Evolutionary conservation across 1,139 yeast genomes (phyloP).

Genomic region (Lodderomyces parapsilosis): DNA sequence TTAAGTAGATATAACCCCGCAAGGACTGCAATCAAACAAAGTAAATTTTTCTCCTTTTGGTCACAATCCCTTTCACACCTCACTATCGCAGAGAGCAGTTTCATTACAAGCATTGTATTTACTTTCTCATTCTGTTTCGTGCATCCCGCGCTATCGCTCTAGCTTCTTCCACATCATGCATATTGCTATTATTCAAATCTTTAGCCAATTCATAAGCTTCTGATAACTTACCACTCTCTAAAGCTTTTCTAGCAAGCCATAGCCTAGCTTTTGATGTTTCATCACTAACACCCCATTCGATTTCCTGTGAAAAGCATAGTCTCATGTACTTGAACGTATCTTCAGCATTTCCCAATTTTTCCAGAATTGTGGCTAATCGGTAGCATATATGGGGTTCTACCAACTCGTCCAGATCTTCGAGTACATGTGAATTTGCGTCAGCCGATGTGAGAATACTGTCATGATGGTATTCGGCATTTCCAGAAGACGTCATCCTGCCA

Average conservation of each 20-base stretch:
- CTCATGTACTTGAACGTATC: slow-evolving; percentile 70
- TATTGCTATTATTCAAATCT: slow-evolving; percentile 72
- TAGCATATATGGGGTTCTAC: slow-evolving; percentile 55
- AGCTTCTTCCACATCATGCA: slow-evolving; percentile 89
- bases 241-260: slow-evolving; percentile 80
- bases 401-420: slow-evolving; percentile 15
- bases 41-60: too few species aligned
- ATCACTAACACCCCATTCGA: slow-evolving; percentile 66
- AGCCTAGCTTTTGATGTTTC: slow-evolving; percentile 80
- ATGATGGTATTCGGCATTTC: background rate
- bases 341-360: slow-evolving; percentile 48
- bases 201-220: slow-evolving; percentile 75
- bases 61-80: too few species aligned
- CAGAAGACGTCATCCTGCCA: slow-evolving; percentile 28
- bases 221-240: slow-evolving; percentile 55
- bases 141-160: slow-evolving; percentile 79
- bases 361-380: slow-evolving; percentile 69
- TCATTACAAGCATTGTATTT: background rate
- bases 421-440: background rate
- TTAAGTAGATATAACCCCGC: too few species aligned
- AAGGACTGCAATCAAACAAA: too few species aligned
- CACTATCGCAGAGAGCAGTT: too few species aligned
- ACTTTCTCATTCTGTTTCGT: slow-evolving; percentile 35
- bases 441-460: background rate
- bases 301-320: slow-evolving; percentile 67